These are phyloP conservation scores for Forsythia viridissima DNA, from an alignment of 257 asterid genomes.

Conservation along the genomic window DNA sequence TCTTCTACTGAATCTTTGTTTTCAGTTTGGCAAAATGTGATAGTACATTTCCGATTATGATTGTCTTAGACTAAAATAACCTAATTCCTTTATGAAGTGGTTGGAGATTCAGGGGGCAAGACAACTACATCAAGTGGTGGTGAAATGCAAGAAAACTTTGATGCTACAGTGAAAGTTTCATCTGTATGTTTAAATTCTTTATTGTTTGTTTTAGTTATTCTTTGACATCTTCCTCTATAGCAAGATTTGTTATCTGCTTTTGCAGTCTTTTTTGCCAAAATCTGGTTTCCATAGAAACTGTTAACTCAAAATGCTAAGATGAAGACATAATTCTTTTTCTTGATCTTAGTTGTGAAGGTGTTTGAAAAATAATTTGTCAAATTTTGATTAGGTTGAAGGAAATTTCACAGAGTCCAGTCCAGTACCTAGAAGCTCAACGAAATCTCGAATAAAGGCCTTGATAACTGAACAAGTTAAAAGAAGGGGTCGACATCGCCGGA, in stretches of 20 bases:
- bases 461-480: slow-evolving; percentile 54
- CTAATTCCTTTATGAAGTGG: slow-evolving; percentile 3
- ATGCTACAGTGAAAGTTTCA: slow-evolving; percentile 25
- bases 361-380: background rate
- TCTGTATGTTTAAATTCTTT: slow-evolving; percentile 37
- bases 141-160: slow-evolving; percentile 24
- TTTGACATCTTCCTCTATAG: background rate
- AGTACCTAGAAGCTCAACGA: slow-evolving; percentile 61
- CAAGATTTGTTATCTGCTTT: background rate
- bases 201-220: background rate
- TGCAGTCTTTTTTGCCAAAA: background rate
- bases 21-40: background rate
- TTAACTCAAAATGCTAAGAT: background rate
- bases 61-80: background rate
- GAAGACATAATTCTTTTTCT: background rate
- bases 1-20: background rate
- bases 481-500: slow-evolving; percentile 59
- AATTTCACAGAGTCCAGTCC: slow-evolving; percentile 31
- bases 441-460: slow-evolving; percentile 61
- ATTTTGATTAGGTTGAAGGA: slow-evolving; percentile 35
- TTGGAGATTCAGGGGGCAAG: slow-evolving; percentile 37
- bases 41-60: background rate
- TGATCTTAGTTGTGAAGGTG: background rate
- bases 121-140: slow-evolving; percentile 17
- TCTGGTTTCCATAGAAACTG: background rate